Percentiles rank a stretch among this genome's conserved stretches.
Conservation (phyloP, 2,329 filamentous ascomycete genomes). For the Aulographum hederae region DNA sequence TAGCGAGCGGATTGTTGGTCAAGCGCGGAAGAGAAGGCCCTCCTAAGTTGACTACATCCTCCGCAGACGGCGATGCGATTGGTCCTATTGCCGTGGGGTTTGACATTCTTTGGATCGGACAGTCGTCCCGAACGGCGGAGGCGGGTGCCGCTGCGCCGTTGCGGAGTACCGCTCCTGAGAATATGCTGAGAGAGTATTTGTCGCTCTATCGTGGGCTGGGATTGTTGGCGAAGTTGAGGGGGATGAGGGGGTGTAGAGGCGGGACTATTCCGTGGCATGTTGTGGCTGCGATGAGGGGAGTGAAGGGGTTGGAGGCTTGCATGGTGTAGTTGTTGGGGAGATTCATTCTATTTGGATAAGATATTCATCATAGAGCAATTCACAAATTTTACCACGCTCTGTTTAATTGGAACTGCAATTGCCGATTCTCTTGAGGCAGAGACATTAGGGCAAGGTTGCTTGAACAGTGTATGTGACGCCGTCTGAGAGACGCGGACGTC, state of each 20-base stretch:
- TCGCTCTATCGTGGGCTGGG: slow-evolving; percentile 50
- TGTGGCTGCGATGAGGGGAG: slow-evolving; percentile 50
- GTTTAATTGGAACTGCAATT: too few relatives aligned
- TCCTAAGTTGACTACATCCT: slow-evolving; percentile 7
- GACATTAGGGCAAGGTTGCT: too few relatives aligned
- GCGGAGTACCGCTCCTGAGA: slow-evolving; percentile 23
- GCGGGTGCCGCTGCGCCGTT: slow-evolving; percentile 13
- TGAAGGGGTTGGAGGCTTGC: slow-evolving; percentile 33
- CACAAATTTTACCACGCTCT: too few relatives aligned
- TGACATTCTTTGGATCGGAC: slow-evolving; percentile 27
- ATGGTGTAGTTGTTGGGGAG: too few relatives aligned
- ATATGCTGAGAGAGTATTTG: slow-evolving; percentile 51
- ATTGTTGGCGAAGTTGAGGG: slow-evolving; percentile 48
- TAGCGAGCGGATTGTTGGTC: slow-evolving; percentile 24
- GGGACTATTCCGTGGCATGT: slow-evolving; percentile 60
- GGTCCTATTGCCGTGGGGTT: slow-evolving; percentile 19
- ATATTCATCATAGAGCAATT: too few relatives aligned
- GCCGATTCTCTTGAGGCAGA: too few relatives aligned
- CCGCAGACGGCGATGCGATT: background rate
- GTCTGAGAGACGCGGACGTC: too few relatives aligned
- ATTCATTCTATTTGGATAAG: too few relatives aligned
- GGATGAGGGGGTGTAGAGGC: slow-evolving; percentile 36
- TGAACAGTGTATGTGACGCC: too few relatives aligned
- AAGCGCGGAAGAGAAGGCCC: slow-evolving; percentile 11
- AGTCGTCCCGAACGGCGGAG: slow-evolving; percentile 17